Evolutionary conservation across 257 asterid species (phyloP), one percentile per base, ranked within the genome.

Genomic region (Fraxinus excelsior): DNA sequence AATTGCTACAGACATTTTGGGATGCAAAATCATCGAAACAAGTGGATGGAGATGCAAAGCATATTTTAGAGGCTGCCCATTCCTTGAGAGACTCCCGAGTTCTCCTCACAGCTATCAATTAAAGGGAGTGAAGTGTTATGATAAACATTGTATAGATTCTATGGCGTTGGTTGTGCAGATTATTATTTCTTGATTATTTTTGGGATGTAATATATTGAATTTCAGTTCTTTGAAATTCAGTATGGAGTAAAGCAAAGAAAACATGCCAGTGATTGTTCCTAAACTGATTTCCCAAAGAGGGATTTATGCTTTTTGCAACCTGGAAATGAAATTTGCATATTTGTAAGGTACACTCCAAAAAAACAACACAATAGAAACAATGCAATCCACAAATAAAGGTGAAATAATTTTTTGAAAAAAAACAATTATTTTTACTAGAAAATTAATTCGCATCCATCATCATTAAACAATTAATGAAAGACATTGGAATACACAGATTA

Each of bases 71-170:
- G 58, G 88, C 90, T 23, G 85, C 88, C 8, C 82, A 85, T 70
- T 88, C 92, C 32, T 62, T 89, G 84, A 86, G 90, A 81, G 97
- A 93, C 82, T 81, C 97, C 23, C 88, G 97, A 78, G 76, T 85
- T 80, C 98, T 97, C 72, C 97, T 94, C 76, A 90, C 96, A 71
- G 89, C 98, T 73, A 85, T 92, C 79, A 92, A 92, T 73, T 88
- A 46, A 69, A 23, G 34, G 32, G 18, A 26, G 34, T 56, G 68
- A 12, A 58, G 66, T 58, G 25, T 23, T 8, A 58, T n/a, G 66
- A 62, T 23, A 62, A 23, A 11, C 32, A 23, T 62, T 62, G 19
- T 62, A 62, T 21, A 62, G 31, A 23, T 9, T 60, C 34, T 62
- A 62, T 60, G 67, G 31, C 18, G 32, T 21, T 23, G 32, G 32